Base-by-base conservation (phyloP, 805 yeast genomes). In the Saccharomycopsis sp. region DNA sequence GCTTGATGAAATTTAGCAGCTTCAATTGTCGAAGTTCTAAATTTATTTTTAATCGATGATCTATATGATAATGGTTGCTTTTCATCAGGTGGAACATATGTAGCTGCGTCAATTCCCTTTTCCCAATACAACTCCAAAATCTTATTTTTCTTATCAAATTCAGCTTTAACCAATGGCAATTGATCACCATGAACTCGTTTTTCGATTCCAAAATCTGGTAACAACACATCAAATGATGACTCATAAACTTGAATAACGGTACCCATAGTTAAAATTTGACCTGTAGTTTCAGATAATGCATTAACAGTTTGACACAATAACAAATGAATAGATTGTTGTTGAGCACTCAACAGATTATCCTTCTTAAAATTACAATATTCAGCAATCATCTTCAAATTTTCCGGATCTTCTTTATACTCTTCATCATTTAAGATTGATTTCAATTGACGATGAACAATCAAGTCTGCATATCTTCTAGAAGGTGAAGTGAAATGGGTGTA, bases 161-260 rank as follows among this genome's bases (percentile, higher is more conserved):
- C 97, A 4, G 97, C 97, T 62, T 88, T 89, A 20, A 77, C 77
- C 51, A 90, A 69, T 8, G 97, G 97, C 45, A 93, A 69, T 64
- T 93, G 97, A 64, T 93, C 98, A 22, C 97, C 97, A 58, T 93
- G 98, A 19, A 89, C 96, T 57, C 97, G 74, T 63, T 89, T 89
- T 60, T 89, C 97, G 55, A 89, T 84, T 36, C 97, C 97, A 65
- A 88, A 83, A 53, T 87, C 96, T 2, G 96, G 96, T 51, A 89
- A 70, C 53, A 84, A 77, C 2, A 89, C 90, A 61, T 93, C 98
- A 65, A 93, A 93, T 1, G 97, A 86, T 1, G 96, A 85, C 63
- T 93, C 97, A 61, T 90, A 89, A 7, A 90, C 97, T 61, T 88
- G 96, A 21, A 87, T 65, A 14, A 90, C 93, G 13, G 87, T 77